Percentiles rank a stretch among this genome's conserved stretches.
Conservation (phyloP, 2,329 filamentous ascomycete species). For the Calonectria pseudoreteaudii region DNA sequence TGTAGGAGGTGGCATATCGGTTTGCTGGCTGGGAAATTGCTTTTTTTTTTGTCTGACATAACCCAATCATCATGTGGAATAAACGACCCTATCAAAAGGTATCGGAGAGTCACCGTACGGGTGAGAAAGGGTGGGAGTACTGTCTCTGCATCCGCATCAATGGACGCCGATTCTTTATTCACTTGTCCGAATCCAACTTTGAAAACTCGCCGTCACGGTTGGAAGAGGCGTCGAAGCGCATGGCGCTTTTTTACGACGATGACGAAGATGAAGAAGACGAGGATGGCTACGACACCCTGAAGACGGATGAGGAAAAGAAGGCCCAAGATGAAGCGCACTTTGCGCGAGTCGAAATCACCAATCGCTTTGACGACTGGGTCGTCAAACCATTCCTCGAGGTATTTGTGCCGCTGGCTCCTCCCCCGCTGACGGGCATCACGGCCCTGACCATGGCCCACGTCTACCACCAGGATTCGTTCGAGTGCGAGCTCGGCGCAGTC, state of each 20-base stretch:
- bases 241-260: not conserved
- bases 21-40: not conserved
- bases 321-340: not conserved
- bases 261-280: not conserved
- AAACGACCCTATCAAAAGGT: not conserved
- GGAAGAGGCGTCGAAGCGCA: not conserved
- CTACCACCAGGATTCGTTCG: not conserved
- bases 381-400: not conserved
- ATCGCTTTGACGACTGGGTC: not conserved
- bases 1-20: not conserved
- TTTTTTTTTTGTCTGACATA: not conserved
- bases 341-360: not conserved
- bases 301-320: not conserved
- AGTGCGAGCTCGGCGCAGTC: not conserved
- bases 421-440: not conserved
- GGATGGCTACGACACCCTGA: not conserved
- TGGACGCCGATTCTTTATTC: not conserved
- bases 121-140: not conserved
- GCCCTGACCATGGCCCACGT: conserved; percentile 4
- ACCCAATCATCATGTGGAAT: not conserved
- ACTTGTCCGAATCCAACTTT: not conserved
- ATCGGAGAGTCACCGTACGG: not conserved
- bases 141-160: conserved; percentile 7
- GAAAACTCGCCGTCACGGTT: not conserved
- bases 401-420: not conserved